These are phyloP conservation scores for Caryocar brasiliense DNA, from an alignment of 441 rosid species.

Conservation along the genomic window DNA sequence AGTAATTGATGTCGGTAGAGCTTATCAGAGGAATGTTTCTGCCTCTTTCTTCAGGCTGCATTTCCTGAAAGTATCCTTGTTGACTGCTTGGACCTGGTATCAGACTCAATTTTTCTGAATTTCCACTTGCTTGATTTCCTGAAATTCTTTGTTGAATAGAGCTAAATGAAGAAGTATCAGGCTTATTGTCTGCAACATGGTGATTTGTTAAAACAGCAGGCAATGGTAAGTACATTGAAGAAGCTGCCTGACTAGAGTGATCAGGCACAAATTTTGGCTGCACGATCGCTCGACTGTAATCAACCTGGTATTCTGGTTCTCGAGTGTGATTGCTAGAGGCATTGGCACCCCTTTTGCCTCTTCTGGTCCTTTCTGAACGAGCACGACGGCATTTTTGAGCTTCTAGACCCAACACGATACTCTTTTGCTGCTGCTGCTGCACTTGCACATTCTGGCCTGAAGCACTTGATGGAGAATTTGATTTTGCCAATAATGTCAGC, in stretches of 20 bases:
- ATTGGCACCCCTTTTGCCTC: conserved; percentile 21
- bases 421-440: conserved; percentile 21
- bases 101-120: conserved; percentile 19
- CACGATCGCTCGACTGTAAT: conserved; percentile 9
- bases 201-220: conserved; percentile 20
- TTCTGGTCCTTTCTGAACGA: conserved; percentile 12
- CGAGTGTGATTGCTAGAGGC: conserved; percentile 5
- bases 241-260: conserved; percentile 20
- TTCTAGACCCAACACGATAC: conserved; percentile 30
- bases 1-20: conserved; percentile 11
- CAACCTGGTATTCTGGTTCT: conserved; percentile 10
- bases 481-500: conserved; percentile 9
- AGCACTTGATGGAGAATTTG: conserved; percentile 10
- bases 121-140: conserved; percentile 16
- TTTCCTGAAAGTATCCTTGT: conserved; percentile 24
- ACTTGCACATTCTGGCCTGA: conserved; percentile 14
- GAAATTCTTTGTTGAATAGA: conserved; percentile 21
- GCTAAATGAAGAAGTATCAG: conserved; percentile 22
- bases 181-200: conserved; percentile 15
- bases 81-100: conserved; percentile 23
- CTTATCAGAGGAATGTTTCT: conserved; percentile 18
- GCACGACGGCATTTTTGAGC: conserved; percentile 25
- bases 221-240: conserved; percentile 31
- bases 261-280: conserved; percentile 19
- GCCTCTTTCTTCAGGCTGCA: conserved; percentile 28